Conservation (phyloP, 345 rosid genomes). For the Eutrema yunnanense region DNA sequence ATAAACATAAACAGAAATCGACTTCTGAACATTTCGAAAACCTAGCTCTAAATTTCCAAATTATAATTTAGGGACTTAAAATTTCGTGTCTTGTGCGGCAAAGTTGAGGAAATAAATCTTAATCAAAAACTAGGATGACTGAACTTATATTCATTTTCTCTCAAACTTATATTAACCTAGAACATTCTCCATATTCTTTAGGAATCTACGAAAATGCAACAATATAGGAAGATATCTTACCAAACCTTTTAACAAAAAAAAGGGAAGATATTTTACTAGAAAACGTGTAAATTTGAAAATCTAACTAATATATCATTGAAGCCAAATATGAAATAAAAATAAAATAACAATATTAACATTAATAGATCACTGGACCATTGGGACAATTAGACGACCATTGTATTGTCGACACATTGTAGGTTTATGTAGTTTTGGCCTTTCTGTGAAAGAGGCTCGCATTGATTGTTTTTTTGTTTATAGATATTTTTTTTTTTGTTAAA, state of each 20-base stretch:
- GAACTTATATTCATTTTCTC: not conserved
- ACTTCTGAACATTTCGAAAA: too few species aligned
- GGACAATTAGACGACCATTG: not conserved
- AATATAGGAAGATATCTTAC: not conserved
- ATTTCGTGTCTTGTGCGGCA: too few species aligned
- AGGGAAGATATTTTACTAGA: not conserved
- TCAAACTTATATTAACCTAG: not conserved
- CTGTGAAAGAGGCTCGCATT: not conserved
- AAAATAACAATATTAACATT: not conserved
- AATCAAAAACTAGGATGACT: not conserved
- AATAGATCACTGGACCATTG: not conserved
- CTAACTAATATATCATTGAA: not conserved
- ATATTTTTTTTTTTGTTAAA: not conserved
- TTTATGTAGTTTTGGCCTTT: not conserved
- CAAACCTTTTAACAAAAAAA: not conserved
- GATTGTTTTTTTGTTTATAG: not conserved
- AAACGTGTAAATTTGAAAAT: not conserved
- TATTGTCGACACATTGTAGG: not conserved
- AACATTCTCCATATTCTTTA: not conserved
- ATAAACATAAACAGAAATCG: too few species aligned
- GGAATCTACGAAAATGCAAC: not conserved
- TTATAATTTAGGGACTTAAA: too few species aligned
- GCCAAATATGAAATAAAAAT: not conserved
- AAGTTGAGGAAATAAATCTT: not conserved
- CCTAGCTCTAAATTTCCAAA: too few species aligned